phyloP scores from a whole-genome alignment of 345 rosid species.

The Arabidopsis suecica region DNA sequence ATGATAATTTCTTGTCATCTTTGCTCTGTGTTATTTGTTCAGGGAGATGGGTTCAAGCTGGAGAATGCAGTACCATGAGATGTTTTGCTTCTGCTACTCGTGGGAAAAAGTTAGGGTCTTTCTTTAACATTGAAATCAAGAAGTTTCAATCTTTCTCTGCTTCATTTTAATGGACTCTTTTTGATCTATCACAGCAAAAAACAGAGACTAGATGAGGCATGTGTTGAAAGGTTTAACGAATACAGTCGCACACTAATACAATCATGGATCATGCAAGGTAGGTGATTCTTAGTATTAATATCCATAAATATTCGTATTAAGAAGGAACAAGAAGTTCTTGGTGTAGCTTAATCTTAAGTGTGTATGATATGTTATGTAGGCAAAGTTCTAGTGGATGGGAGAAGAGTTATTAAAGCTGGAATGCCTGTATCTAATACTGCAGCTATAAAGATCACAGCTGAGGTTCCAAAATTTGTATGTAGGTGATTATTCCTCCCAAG shows the following conservation, averaged over 20 bases:
- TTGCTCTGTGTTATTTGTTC: slow-evolving; percentile 19
- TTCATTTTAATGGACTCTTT: neutral
- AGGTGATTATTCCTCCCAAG: slow-evolving; percentile 74
- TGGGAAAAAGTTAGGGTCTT: slow-evolving; percentile 59
- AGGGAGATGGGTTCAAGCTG: slow-evolving; percentile 54
- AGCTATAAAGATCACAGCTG: slow-evolving; percentile 75
- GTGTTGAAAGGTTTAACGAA: slow-evolving; percentile 89
- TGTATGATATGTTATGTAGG: slow-evolving; percentile 51
- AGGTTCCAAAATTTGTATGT: slow-evolving; percentile 97
- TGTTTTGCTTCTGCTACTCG: slow-evolving; percentile 59
- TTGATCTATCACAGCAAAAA: slow-evolving; percentile 51
- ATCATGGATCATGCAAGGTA: slow-evolving; percentile 96
- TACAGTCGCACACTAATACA: slow-evolving; percentile 82
- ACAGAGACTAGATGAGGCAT: slow-evolving; percentile 88
- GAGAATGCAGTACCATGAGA: slow-evolving; percentile 47
- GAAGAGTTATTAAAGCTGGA: slow-evolving; percentile 84
- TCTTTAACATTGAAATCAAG: neutral
- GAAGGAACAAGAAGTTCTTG: neutral
- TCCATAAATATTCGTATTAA: neutral
- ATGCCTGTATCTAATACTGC: slow-evolving; percentile 72
- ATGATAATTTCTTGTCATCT: slow-evolving; percentile 3
- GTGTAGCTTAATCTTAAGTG: slow-evolving; percentile 13
- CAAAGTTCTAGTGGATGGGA: slow-evolving; percentile 90
- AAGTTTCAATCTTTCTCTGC: slow-evolving; percentile 1
- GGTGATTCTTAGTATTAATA: slow-evolving; percentile 43